phyloP scores from a whole-genome alignment of 768 basidiomycete genomes.

The Suillus subaureus region DNA sequence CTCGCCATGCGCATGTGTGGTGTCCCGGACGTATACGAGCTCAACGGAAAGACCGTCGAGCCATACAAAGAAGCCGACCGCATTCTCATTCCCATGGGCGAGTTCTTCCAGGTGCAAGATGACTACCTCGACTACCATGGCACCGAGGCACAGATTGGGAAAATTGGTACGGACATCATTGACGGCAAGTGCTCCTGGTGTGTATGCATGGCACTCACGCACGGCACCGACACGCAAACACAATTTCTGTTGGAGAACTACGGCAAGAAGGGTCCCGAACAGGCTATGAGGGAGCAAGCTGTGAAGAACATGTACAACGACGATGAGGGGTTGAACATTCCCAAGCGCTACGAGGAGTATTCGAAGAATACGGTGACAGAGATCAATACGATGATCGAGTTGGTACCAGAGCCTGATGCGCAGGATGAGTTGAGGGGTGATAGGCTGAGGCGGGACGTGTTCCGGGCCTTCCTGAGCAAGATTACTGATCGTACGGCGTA shows the following conservation, averaged over 20 bases:
- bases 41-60: conserved; percentile 42
- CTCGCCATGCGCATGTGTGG: conserved; percentile 83
- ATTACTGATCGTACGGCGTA: conserved; percentile 53
- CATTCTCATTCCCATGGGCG: conserved; percentile 90
- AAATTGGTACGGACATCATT: conserved; percentile 96
- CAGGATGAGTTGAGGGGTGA: conserved; percentile 43
- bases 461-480: conserved; percentile 85
- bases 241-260: conserved; percentile 66
- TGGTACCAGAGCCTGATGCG: conserved; percentile 61
- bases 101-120: conserved; percentile 99
- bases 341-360: conserved; percentile 77
- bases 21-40: conserved; percentile 53
- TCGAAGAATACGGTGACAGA: conserved; percentile 27
- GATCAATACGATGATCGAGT: conserved; percentile 69
- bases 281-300: conserved; percentile 48
- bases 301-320: conserved; percentile 71
- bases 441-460: conserved; percentile 66
- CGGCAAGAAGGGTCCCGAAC: conserved; percentile 49
- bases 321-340: conserved; percentile 53
- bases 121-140: conserved; percentile 95
- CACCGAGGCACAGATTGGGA: conserved; percentile 89
- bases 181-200: conserved; percentile 99
- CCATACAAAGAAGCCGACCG: conserved; percentile 75
- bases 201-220: conserved; percentile 80
- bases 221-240: conserved; percentile 56